phyloP scores from a whole-genome alignment of 2,329 filamentous ascomycete genomes.

The Leptographium radiaticola region DNA sequence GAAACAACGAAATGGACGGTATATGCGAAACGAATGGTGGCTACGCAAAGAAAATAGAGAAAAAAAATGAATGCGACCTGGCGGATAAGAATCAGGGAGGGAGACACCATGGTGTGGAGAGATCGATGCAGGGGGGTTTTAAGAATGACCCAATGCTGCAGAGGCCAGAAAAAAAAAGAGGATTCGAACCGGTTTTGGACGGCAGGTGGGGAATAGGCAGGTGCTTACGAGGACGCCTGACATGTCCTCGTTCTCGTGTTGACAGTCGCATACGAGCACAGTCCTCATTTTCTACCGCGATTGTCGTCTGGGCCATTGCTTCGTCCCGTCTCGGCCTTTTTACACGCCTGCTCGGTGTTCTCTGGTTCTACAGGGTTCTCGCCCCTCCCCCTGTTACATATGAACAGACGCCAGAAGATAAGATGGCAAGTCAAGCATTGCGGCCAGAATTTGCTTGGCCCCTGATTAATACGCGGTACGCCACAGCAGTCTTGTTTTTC shows the following conservation, averaged over 20 bases:
- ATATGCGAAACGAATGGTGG: neutral
- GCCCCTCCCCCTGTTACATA: too few relatives aligned
- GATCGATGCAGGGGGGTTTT: slow-evolving; percentile 2
- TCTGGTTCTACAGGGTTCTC: too few relatives aligned
- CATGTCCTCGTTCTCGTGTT: too few relatives aligned
- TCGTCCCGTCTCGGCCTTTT: too few relatives aligned
- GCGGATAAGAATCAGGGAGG: neutral
- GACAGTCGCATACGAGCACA: too few relatives aligned
- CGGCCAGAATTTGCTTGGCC: too few relatives aligned
- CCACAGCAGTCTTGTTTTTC: neutral
- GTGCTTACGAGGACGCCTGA: too few relatives aligned
- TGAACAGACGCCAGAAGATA: too few relatives aligned
- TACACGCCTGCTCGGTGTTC: too few relatives aligned
- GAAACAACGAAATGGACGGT: slow-evolving; percentile 1
- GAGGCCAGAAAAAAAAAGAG: neutral
- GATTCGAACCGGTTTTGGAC: neutral
- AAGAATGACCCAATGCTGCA: neutral
- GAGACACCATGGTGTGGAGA: neutral
- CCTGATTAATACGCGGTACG: neutral
- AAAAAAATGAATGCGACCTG: slow-evolving; percentile 1
- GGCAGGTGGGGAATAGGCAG: neutral
- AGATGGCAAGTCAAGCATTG: too few relatives aligned
- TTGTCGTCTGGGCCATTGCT: too few relatives aligned
- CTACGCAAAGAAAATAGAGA: neutral
- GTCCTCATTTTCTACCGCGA: too few relatives aligned